Base-by-base conservation (phyloP, 2,329 filamentous ascomycete species). In the Trichoderma asperellum region DNA sequence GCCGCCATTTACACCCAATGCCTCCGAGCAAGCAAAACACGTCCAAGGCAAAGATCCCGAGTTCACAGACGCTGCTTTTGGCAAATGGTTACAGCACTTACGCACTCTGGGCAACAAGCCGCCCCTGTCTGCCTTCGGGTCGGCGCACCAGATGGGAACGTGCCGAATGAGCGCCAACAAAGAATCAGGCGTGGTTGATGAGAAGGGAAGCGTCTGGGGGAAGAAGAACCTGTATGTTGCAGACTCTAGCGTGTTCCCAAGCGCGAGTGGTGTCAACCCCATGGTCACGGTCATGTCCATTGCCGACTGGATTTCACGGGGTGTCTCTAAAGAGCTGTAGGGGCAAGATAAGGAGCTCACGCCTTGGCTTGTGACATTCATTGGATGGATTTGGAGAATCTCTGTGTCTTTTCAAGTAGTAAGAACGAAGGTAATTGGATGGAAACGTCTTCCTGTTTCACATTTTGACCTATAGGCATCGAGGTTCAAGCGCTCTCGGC, bases 71-170 rank as follows among this genome's bases (percentile, higher is more conserved):
- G 78, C 84, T 1, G 79, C 76, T 1, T 93, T 94, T 78, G 81
- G 82, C 35, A 80, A 82, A 8, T 94, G 91, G 91, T 79, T 92
- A 2, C 76, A 77, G 6, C 76, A 81, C 63, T 70, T 90, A 14
- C 79, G 84, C 68, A 76, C 75, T 43, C 80, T 87, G 24, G 83
- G 85, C 49, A 85, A 85, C 60, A 81, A 79, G 69, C 82, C 83
- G 21, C 86, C 87, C 0, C 81, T 84, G 35, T 82, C 83, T 27
- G 77, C 81, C n/a, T 92, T 88, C 74, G 80, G 84, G 35, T 91
- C 88, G n/a, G 92, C 92, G 21, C 92, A 95, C 79, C 92, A 94
- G 81, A 94, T 94, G 92, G 90, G 91, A 27, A 88, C 88, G 11
- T 92, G 90, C 75, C 83, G 91, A 2, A 95, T 94, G 92, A 88